These are phyloP conservation scores for Conidiobolus incongruus DNA, from an alignment of 371 early-diverging fungal genomes.

Conservation along the genomic window DNA sequence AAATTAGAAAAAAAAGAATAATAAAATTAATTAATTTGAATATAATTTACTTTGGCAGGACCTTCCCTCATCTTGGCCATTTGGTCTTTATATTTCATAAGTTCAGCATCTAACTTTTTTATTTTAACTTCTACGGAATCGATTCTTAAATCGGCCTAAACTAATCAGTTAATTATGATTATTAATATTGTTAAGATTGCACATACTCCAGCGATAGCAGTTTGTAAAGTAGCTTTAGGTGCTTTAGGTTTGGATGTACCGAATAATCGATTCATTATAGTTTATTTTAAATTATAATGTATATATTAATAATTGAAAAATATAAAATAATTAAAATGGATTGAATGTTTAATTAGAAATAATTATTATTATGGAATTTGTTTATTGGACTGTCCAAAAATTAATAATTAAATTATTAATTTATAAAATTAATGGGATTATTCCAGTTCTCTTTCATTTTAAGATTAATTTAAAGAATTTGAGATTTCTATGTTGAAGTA, in stretches of 20 bases:
- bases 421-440: too few relatives aligned
- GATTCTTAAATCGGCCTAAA: slow-evolving; percentile 58
- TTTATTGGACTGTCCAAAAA: too few relatives aligned
- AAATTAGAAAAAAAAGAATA: not conserved
- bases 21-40: not conserved
- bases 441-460: too few relatives aligned
- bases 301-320: too few relatives aligned
- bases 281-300: too few relatives aligned
- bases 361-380: too few relatives aligned
- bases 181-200: not conserved
- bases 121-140: slow-evolving; percentile 82
- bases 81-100: slow-evolving; percentile 74
- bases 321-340: too few relatives aligned
- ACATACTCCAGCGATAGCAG: slow-evolving; percentile 43
- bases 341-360: too few relatives aligned
- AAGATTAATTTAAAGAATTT: too few relatives aligned
- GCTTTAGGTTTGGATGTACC: slow-evolving; percentile 40
- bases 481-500: too few relatives aligned
- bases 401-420: too few relatives aligned
- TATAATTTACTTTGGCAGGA: slow-evolving; percentile 47
- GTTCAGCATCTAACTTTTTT: slow-evolving; percentile 74
- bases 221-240: slow-evolving; percentile 43
- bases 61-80: slow-evolving; percentile 85
- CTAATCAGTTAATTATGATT: not conserved
- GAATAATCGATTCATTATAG: slow-evolving; percentile 77